Base-by-base conservation (phyloP, 495 filamentous ascomycete genomes). In the Aspergillus nanangensis region DNA sequence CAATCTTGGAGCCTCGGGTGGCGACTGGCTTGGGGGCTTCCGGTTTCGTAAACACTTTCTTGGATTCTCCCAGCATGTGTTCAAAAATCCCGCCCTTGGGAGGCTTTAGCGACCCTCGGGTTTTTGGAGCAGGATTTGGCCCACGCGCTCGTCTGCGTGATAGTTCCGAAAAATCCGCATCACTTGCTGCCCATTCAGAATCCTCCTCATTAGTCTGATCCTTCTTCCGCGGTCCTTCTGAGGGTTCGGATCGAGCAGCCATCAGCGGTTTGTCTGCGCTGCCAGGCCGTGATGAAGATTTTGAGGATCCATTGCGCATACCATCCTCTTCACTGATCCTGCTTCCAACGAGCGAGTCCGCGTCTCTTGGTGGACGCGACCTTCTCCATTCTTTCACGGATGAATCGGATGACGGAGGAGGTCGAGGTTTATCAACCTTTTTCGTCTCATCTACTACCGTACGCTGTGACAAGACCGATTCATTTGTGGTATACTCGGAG, bases 1-100 rank as follows among this genome's bases (percentile, higher is more conserved):
- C 85, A 36, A 91, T 88, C 68, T 87, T 52, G 59, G 76, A 55
- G 52, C 75, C 60, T 25, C 63, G 47, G 49, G 67, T 52, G 38
- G 70, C 45, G 47, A 60, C 45, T 63, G 75, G 48, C 63, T 66
- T 52, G 51, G 75, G 50, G 62, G 62, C 44, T 71, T 83, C 57
- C 66, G 75, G 61, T 71, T 65, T 65, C 33, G 63, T 57, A 79
- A 63, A 84, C 75, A 72, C 62, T 47, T 76, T 77, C 44, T 59
- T 77, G 36, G 68, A 78, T 61, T 64, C 76, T 41, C 63, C 77
- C 51, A 67, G 62, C 61, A 72, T 73, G 44, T 68, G 79, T 52
- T 59, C 67, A 34, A 77, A 62, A 23, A 77, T 66, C 4, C 75
- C 72, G 14, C 69, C 66, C 44, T 75, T 79, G 13, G 71, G 69